Base-by-base conservation (phyloP, 805 yeast genomes). In the Candida takata region DNA sequence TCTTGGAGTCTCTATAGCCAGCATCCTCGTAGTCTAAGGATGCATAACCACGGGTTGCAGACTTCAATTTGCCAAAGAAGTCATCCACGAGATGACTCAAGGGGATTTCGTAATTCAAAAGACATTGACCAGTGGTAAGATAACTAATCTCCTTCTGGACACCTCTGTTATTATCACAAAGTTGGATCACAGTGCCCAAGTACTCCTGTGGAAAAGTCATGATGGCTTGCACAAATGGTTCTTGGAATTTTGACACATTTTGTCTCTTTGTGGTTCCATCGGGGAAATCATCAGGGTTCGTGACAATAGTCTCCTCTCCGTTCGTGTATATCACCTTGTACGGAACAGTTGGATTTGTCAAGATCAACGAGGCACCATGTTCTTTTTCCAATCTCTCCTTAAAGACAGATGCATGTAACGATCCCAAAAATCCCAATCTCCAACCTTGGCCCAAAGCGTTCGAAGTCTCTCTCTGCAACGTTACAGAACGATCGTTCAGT, bases 381-480 rank as follows among this genome's bases (percentile, higher is more conserved):
- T 90, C 98, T 44, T 84, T 85, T 48, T 87, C 95, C 39, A 90
- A 65, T 34, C 98, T 66, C 49, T 92, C 97, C 50, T 83, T 82
- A 60, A 90, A 90, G 1, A 90, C 97, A 8, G 95, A 81, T 1
- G 97, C 97, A 64, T 90, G 98, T 24, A 90, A 61, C 0, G 97
- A 85, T 0, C 98, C 98, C 21, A 90, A 62, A 54, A 90, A 90
- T 1, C 98, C 98, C 24, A 90, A 62, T 58, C 97, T 75, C 98
- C 98, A 90, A 24, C 98, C 98, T 52, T 88, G 92, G 0, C 98
- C 98, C 38, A 90, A 65, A 0, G 97, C 97, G 53, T 79, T 83
- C 0, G 97, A 88, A 0, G 95, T 84, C 50, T 90, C 97, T 49
- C 88, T 76, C 49, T 84, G 87, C 34, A 90, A 66, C 0, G 92